Conservation (phyloP, 177 flowering plant genomes). For the Telopea speciosissima region DNA sequence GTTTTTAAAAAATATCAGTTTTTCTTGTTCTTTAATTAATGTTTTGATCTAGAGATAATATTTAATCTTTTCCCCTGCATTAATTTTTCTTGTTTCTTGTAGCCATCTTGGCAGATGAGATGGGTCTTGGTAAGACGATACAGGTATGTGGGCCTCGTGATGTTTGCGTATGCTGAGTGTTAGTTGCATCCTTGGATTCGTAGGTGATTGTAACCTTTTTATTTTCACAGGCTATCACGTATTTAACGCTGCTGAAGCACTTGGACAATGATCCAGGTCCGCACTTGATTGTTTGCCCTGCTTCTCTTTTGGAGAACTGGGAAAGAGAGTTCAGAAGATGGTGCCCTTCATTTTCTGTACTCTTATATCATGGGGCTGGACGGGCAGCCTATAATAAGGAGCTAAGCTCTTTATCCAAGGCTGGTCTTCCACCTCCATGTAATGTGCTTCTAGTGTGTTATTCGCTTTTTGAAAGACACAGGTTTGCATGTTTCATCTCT, state of each 20-base stretch:
- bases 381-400: slow-evolving; percentile 68
- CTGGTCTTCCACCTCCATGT: slow-evolving; percentile 81
- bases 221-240: slow-evolving; percentile 74
- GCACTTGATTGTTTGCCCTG: slow-evolving; percentile 94
- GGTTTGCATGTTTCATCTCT: slow-evolving; percentile 31
- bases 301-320: slow-evolving; percentile 96
- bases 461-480: slow-evolving; percentile 91
- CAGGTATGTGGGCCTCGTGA: slow-evolving; percentile 47
- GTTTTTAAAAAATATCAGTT: too few relatives aligned
- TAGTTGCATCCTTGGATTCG: background rate
- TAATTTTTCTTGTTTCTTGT: slow-evolving; percentile 19
- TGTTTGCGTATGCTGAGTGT: background rate
- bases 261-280: slow-evolving; percentile 86
- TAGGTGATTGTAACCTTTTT: slow-evolving; percentile 5
- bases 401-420: slow-evolving; percentile 55
- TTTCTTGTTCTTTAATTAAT: too few relatives aligned
- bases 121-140: slow-evolving; percentile 99
- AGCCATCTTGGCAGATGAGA: slow-evolving; percentile 99
- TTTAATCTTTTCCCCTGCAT: background rate
- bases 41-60: too few relatives aligned
- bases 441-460: slow-evolving; percentile 91
- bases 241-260: slow-evolving; percentile 69
- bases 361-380: slow-evolving; percentile 78
- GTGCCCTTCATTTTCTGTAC: slow-evolving; percentile 86
- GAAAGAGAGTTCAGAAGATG: slow-evolving; percentile 90